Conservation (phyloP, 164 flowering plant species). For the Umbilicus rupestris region DNA sequence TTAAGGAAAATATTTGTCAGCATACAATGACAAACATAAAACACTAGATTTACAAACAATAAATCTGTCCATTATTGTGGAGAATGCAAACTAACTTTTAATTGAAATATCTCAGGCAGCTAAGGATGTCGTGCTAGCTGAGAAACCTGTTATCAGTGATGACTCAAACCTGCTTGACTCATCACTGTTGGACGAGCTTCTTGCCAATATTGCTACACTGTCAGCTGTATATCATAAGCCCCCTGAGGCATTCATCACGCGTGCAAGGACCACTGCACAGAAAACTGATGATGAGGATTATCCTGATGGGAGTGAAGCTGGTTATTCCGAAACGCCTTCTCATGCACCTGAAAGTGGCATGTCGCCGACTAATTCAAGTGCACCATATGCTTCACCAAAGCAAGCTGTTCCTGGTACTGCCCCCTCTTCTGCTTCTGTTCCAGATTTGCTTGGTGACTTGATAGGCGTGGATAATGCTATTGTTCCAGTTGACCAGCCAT, state of each 20-base stretch:
- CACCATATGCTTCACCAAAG: constrained; percentile 34
- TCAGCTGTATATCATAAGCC: constrained; percentile 98
- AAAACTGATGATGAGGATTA: constrained; percentile 90
- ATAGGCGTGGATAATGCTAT: constrained; percentile 80
- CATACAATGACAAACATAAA: not conserved
- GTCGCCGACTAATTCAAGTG: constrained; percentile 47
- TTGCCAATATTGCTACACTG: constrained; percentile 88
- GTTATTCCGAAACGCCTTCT: constrained; percentile 64
- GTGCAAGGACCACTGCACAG: constrained; percentile 62
- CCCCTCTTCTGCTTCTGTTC: constrained; percentile 66
- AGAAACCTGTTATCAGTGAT: constrained; percentile 96
- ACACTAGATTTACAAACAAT: not conserved
- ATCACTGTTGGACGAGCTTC: constrained; percentile 93
- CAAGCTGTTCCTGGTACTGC: constrained; percentile 35
- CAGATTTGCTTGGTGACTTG: constrained; percentile 90
- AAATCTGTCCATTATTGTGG: not conserved
- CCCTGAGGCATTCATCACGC: constrained; percentile 89
- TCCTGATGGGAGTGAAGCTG: constrained; percentile 71
- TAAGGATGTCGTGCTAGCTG: constrained; percentile 97
- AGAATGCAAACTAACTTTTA: not conserved
- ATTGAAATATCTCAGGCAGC: constrained; percentile 57
- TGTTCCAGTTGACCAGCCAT: constrained; percentile 80
- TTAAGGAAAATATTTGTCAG: not conserved
- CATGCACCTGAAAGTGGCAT: constrained; percentile 38
- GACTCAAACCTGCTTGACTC: constrained; percentile 93